Evolutionary conservation across 1,139 yeast species (phyloP), one percentile per base, ranked within the genome.

Genomic region (Taphrina pruni): DNA sequence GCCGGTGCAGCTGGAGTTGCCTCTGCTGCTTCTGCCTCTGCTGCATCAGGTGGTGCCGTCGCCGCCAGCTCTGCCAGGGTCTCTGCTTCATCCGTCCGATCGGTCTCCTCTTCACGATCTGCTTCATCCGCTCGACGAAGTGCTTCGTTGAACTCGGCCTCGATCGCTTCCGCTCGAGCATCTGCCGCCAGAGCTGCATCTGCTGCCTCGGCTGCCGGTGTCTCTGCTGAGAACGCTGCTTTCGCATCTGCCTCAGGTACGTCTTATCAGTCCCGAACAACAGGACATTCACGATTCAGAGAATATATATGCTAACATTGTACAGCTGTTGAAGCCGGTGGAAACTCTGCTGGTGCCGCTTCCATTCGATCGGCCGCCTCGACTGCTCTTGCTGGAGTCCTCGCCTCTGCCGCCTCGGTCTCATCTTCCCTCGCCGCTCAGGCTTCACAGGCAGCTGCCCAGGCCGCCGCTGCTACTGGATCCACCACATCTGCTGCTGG

Each of bases 321-420:
- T 26, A 11, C 8, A 61, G 66, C 46, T 12, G 54, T 62, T 54
- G 60, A 41, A 17, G 66, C 66, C 45, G 66, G 45, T n/a, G 50
- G 60, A n/a, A 45, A 62, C 50, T 50, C 60, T 32, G 54, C 36
- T 1, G 66, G 60, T 36, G 66, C 66, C 21, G 48, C 51, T 17
- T 62, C 66, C n/a, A 36, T 62, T 45, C 60, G 60, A 32, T 62
- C 66, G 6, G 66, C 66, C 14, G 66, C 66, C 6, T 62, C 66
- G 60, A 62, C 60, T 54, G 66, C 54, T 17, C 32, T 62, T 6
- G 66, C 66, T 3, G 66, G 66, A 39, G 39, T 62, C 66, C 32
- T 62, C 26, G 48, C 60, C 54, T 62, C 66, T 1, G 66, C 66
- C 21, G 36, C 57, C 43, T 43, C 60, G 39, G 66, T 62, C 60